phyloP scores from a whole-genome alignment of 2,329 filamentous ascomycete genomes.

The Pseudocercospora macadamiae region DNA sequence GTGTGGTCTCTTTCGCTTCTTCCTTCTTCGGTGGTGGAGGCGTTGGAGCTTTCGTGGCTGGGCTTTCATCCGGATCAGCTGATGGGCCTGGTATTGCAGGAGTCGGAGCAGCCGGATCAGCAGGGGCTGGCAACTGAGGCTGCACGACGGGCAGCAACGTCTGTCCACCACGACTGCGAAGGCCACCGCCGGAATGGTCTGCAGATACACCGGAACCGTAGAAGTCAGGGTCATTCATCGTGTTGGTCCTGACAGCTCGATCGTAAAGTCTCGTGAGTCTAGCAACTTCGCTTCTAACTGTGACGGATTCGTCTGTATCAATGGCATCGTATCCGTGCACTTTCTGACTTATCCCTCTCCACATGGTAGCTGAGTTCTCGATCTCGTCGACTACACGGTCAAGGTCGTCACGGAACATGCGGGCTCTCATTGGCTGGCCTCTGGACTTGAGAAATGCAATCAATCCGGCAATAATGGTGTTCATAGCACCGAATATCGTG shows the following conservation, averaged over 20 bases:
- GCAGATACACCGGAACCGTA: conserved; percentile 36
- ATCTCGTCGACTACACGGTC: conserved; percentile 47
- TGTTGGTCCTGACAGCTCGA: conserved; percentile 42
- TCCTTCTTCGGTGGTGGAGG: conserved; percentile 16
- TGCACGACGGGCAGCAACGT: conserved; percentile 16
- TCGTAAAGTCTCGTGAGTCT: conserved; percentile 44
- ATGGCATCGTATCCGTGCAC: conserved; percentile 52
- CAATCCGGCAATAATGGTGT: conserved; percentile 46
- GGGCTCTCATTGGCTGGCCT: conserved; percentile 45
- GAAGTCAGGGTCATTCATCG: conserved; percentile 45
- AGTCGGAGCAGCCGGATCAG: conserved; percentile 12
- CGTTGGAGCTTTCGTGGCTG: conserved; percentile 31
- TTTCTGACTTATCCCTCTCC: conserved; percentile 47
- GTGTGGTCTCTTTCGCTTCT: conserved; percentile 4
- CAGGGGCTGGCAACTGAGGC: conserved; percentile 11
- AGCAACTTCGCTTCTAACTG: conserved; percentile 44
- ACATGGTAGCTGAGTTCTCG: conserved; percentile 47
- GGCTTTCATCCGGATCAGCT: conserved; percentile 35
- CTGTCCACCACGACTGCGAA: conserved; percentile 26
- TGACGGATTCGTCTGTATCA: conserved; percentile 48
- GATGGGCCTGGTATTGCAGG: conserved; percentile 7
- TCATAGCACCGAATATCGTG: conserved; percentile 45
- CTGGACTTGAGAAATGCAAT: conserved; percentile 46
- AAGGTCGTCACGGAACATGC: conserved; percentile 47
- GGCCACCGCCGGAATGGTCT: conserved; percentile 30